These are phyloP conservation scores for Dioscorea dumetorum DNA, from an alignment of 106 monocot genomes.

Conservation along the genomic window DNA sequence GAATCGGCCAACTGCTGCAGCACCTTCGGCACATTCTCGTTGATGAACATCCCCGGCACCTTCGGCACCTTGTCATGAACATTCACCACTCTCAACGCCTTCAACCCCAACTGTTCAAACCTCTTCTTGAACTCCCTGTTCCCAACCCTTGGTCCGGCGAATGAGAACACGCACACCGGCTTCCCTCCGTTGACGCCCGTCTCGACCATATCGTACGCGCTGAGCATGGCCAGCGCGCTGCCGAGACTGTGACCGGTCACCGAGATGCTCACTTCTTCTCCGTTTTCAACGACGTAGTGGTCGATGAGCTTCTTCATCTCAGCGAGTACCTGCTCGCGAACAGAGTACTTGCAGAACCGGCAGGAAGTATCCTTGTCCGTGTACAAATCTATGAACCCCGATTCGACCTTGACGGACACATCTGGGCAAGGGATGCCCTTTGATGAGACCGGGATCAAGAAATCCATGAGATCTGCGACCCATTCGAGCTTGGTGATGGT, in stretches of 20 bases:
- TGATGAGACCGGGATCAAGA: slow-evolving; percentile 33
- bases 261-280: slow-evolving; percentile 45
- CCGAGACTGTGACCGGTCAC: slow-evolving; percentile 90
- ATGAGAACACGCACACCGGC: slow-evolving; percentile 52
- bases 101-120: slow-evolving; percentile 48
- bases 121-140: slow-evolving; percentile 63
- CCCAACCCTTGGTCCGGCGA: slow-evolving; percentile 80
- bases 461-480: slow-evolving; percentile 68
- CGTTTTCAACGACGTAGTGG: slow-evolving; percentile 29
- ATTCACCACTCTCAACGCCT: slow-evolving; percentile 67
- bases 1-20: slow-evolving; percentile 8
- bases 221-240: slow-evolving; percentile 74
- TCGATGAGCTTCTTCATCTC: slow-evolving; percentile 47
- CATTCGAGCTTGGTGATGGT: slow-evolving; percentile 77
- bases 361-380: slow-evolving; percentile 44
- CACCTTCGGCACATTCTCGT: slow-evolving; percentile 35
- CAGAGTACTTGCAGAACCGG: slow-evolving; percentile 68
- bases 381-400: slow-evolving; percentile 68
- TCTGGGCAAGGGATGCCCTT: slow-evolving; percentile 64
- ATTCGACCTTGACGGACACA: slow-evolving; percentile 47
- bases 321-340: slow-evolving; percentile 54
- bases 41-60: slow-evolving; percentile 70
- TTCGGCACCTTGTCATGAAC: slow-evolving; percentile 81
- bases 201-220: slow-evolving; percentile 80
- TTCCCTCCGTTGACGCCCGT: slow-evolving; percentile 11